These are phyloP conservation scores for Monosporozyma siamensis DNA, from an alignment of 805 yeast species.

Conservation along the genomic window DNA sequence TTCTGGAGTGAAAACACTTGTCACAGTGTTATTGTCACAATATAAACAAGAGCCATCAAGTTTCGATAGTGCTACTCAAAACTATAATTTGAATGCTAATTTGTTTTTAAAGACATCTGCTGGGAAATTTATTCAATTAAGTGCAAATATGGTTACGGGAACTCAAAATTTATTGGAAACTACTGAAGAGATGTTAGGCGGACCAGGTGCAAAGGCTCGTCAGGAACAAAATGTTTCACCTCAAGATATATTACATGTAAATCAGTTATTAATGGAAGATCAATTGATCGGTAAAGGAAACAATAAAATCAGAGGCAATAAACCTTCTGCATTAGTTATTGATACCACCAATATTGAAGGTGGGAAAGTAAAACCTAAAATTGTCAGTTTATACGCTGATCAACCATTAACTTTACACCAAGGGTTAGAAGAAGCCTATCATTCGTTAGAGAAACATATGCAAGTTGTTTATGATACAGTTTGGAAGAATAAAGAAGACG, in stretches of 20 bases:
- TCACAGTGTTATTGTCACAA: conserved; percentile 65
- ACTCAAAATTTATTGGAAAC: conserved; percentile 73
- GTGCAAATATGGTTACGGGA: conserved; percentile 80
- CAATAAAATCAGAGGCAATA: conserved; percentile 25
- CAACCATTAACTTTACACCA: conserved; percentile 67
- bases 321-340: conserved; percentile 22
- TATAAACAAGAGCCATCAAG: conserved; percentile 46
- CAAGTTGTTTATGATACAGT: conserved; percentile 57
- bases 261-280: conserved; percentile 27
- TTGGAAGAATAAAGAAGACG: conserved; percentile 37
- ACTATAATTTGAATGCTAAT: conserved; percentile 44
- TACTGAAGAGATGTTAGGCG: conserved; percentile 73
- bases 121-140: conserved; percentile 69
- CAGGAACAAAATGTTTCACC: conserved; percentile 3
- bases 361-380: conserved; percentile 21
- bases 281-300: conserved; percentile 30
- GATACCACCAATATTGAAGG: conserved; percentile 16
- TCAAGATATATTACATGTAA: conserved; percentile 12
- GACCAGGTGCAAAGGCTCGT: conserved; percentile 42
- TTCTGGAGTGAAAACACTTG: conserved; percentile 62
- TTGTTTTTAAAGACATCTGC: conserved; percentile 71
- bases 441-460: conserved; percentile 59
- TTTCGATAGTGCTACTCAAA: background rate
- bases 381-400: conserved; percentile 68
- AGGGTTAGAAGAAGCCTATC: conserved; percentile 70